Percentiles rank a stretch among this genome's conserved stretches.
Conservation (phyloP, 208 protist species). For the Crithidia sp. region DNA sequence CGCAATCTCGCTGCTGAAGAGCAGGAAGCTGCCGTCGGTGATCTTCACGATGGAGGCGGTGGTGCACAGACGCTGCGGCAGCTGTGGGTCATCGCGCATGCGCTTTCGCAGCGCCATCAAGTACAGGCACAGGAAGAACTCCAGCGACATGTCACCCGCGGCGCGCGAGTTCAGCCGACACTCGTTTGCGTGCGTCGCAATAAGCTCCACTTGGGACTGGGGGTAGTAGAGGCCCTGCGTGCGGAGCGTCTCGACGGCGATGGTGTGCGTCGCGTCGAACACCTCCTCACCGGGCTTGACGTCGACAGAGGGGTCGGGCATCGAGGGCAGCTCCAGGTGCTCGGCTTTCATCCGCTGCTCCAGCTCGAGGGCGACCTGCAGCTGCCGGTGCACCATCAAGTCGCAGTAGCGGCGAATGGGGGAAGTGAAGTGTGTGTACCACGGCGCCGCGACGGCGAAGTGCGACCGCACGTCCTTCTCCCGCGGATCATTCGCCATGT, state of each 20-base stretch:
- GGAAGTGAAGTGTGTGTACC: slow-evolving; percentile 96
- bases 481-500: slow-evolving; percentile 70
- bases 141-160: slow-evolving; percentile 60
- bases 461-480: slow-evolving; percentile 58
- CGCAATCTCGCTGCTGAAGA: slow-evolving; percentile 61
- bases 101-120: slow-evolving; percentile 55
- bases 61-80: slow-evolving; percentile 29
- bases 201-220: slow-evolving; percentile 56
- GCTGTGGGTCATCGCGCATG: slow-evolving; percentile 21
- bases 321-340: slow-evolving; percentile 19
- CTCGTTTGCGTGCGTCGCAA: slow-evolving; percentile 58
- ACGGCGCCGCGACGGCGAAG: slow-evolving; percentile 85
- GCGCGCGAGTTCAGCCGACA: slow-evolving; percentile 59
- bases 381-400: slow-evolving; percentile 91
- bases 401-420: slow-evolving; percentile 95
- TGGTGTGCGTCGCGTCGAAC: slow-evolving; percentile 23
- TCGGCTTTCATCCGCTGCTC: slow-evolving; percentile 59
- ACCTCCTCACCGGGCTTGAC: slow-evolving; percentile 26
- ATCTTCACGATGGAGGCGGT: slow-evolving; percentile 35
- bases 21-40: slow-evolving; percentile 17
- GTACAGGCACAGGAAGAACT: slow-evolving; percentile 83
- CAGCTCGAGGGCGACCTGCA: slow-evolving; percentile 80
- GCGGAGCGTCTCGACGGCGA: slow-evolving; percentile 47
- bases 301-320: slow-evolving; percentile 18
- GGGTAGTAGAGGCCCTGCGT: slow-evolving; percentile 49